These are phyloP conservation scores for Pseudohyphozyma bogoriensis DNA, from an alignment of 768 basidiomycete species.

Conservation along the genomic window DNA sequence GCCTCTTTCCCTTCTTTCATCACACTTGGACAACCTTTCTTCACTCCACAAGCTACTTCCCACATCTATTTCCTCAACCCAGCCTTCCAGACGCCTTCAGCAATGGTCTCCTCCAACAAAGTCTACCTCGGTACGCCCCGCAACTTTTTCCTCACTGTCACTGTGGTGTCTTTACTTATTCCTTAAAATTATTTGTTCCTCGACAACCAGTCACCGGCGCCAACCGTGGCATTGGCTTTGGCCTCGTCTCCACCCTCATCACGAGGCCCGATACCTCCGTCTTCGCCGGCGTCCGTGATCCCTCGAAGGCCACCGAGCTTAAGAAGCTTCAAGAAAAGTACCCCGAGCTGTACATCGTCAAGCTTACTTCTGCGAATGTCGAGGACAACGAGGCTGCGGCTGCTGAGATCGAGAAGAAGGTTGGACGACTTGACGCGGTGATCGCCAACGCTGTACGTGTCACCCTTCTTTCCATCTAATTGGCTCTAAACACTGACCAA, in stretches of 20 bases:
- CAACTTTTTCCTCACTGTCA: no score
- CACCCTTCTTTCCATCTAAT: not conserved
- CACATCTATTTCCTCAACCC: no score
- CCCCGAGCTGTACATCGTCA: not conserved
- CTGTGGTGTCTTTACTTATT: no score
- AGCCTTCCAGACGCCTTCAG: no score
- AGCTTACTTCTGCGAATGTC: slow-evolving; percentile 17
- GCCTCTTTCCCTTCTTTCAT: no score
- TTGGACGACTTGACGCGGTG: slow-evolving; percentile 28
- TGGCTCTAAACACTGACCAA: no score
- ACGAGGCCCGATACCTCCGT: not conserved
- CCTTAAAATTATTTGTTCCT: no score
- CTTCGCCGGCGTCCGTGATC: not conserved
- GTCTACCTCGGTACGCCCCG: no score
- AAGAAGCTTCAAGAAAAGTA: not conserved
- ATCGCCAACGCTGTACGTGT: slow-evolving; percentile 33
- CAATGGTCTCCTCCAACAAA: no score
- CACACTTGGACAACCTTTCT: no score
- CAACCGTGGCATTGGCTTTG: slow-evolving; percentile 7
- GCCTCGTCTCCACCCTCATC: not conserved
- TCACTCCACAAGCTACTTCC: no score
- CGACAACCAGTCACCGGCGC: slow-evolving; percentile 25
- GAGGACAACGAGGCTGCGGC: slow-evolving; percentile 19
- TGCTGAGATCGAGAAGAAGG: slow-evolving; percentile 13
- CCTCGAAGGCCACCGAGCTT: not conserved